These are phyloP conservation scores for Moringa oleifera DNA, from an alignment of 345 rosid genomes.

Conservation along the genomic window DNA sequence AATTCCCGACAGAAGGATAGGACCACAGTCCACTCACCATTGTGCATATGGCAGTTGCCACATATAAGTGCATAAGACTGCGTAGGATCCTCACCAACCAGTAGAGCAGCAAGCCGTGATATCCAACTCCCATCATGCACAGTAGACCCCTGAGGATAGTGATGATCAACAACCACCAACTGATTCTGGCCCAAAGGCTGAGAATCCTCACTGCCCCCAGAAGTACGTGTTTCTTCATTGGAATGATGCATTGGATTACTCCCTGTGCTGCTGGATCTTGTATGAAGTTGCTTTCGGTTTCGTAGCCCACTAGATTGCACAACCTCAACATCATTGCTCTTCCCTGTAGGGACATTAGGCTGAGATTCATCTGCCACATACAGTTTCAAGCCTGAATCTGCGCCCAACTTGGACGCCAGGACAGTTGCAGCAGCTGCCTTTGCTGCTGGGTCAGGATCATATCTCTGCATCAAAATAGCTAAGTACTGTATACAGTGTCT, in stretches of 20 bases:
- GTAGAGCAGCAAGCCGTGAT: slow-evolving; percentile 84
- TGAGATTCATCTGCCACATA: slow-evolving; percentile 60
- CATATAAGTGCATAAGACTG: slow-evolving; percentile 95
- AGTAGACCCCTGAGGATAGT: slow-evolving; percentile 45
- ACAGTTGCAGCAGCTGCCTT: slow-evolving; percentile 97
- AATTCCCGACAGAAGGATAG: neutral
- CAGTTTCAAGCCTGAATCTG: slow-evolving; percentile 87
- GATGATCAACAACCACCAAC: slow-evolving; percentile 59
- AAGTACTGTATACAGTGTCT: too few relatives aligned
- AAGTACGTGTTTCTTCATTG: slow-evolving; percentile 36
- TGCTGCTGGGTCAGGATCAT: slow-evolving; percentile 96
- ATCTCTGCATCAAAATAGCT: slow-evolving; percentile 72
- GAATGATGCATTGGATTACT: slow-evolving; percentile 33
- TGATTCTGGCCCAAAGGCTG: slow-evolving; percentile 41
- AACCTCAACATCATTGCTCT: slow-evolving; percentile 61
- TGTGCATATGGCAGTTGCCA: slow-evolving; percentile 92
- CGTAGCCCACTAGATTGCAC: slow-evolving; percentile 66
- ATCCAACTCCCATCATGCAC: slow-evolving; percentile 76
- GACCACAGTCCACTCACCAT: slow-evolving; percentile 46
- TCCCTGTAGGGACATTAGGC: slow-evolving; percentile 38
- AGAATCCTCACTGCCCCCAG: slow-evolving; percentile 32
- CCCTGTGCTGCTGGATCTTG: slow-evolving; percentile 47
- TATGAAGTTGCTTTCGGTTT: slow-evolving; percentile 52
- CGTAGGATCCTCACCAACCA: slow-evolving; percentile 93
- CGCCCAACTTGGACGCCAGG: slow-evolving; percentile 91